Percentiles rank a stretch among this genome's conserved stretches.
Evolutionary conservation across 768 basidiomycete genomes (phyloP).

Genomic region (Mycena pura): DNA sequence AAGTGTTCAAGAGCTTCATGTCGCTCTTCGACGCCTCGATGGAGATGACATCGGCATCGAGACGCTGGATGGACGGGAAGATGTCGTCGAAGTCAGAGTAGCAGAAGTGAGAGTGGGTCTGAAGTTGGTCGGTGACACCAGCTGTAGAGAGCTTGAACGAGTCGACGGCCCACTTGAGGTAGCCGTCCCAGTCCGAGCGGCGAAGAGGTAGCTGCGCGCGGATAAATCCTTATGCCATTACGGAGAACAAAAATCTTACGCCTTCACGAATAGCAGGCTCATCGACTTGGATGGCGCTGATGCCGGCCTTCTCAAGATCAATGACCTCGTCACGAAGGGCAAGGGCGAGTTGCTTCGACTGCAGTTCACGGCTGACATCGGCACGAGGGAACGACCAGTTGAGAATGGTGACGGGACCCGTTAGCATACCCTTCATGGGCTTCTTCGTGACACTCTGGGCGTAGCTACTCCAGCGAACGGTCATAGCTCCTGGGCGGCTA

Average conservation of each 20-base stretch:
- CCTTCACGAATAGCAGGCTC: constrained; percentile 99
- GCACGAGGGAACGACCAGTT: constrained; percentile 99
- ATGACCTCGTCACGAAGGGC: constrained; percentile 98
- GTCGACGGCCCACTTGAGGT: constrained; percentile 98
- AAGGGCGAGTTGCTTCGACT: constrained; percentile 97
- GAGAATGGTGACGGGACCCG: constrained; percentile 97
- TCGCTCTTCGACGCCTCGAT: constrained; percentile 99
- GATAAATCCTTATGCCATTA: constrained; percentile 16
- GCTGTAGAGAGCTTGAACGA: constrained; percentile 98
- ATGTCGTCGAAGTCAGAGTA: constrained; percentile 99
- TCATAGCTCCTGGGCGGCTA: constrained; percentile 91
- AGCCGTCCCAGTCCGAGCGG: constrained; percentile 93
- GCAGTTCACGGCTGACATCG: constrained; percentile 93
- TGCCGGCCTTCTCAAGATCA: constrained; percentile 96
- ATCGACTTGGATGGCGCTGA: constrained; percentile 98
- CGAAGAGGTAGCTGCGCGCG: constrained; percentile 87
- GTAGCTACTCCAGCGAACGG: constrained; percentile 95
- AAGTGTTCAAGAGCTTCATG: constrained; percentile 95
- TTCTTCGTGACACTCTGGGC: constrained; percentile 92
- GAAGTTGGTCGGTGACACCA: constrained; percentile 91
- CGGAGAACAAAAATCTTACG: constrained; percentile 50
- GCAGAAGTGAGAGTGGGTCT: constrained; percentile 99
- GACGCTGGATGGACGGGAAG: constrained; percentile 95
- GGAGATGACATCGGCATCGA: constrained; percentile 98
- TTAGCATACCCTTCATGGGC: constrained; percentile 99